Conservation (phyloP, 2,329 filamentous ascomycete genomes). For the Penicillium psychrosexuale region DNA sequence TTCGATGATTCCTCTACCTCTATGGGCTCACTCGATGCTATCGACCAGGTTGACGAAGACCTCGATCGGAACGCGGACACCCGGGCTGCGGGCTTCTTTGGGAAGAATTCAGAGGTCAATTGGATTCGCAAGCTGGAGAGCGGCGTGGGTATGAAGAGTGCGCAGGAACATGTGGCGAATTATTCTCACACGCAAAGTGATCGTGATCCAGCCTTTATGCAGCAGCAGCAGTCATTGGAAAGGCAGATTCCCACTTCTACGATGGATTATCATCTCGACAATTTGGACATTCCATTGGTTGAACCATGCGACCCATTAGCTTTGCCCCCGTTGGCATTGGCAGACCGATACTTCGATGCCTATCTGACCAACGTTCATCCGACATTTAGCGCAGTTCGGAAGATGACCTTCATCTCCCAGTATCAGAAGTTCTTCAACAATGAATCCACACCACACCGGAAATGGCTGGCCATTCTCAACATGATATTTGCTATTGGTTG, state of each 20-base stretch:
- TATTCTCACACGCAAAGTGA: background rate
- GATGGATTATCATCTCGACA: slow-evolving; percentile 42
- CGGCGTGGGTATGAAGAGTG: slow-evolving; percentile 24
- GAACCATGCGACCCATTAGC: slow-evolving; percentile 36
- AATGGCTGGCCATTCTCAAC: slow-evolving; percentile 46
- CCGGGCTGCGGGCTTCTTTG: slow-evolving; percentile 40
- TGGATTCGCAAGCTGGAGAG: slow-evolving; percentile 43
- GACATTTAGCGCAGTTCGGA: slow-evolving; percentile 41
- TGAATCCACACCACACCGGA: slow-evolving; percentile 29
- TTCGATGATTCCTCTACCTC: slow-evolving; percentile 25
- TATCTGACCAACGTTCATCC: slow-evolving; percentile 43
- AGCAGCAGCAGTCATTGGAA: background rate
- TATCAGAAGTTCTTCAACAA: slow-evolving; percentile 34
- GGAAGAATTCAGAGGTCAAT: slow-evolving; percentile 44
- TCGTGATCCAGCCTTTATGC: background rate
- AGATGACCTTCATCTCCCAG: slow-evolving; percentile 36
- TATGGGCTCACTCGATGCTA: slow-evolving; percentile 39
- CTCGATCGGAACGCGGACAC: slow-evolving; percentile 37
- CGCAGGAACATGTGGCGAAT: background rate
- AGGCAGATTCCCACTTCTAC: slow-evolving; percentile 22
- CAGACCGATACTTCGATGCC: slow-evolving; percentile 38
- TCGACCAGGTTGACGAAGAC: slow-evolving; percentile 44
- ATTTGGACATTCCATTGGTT: slow-evolving; percentile 35
- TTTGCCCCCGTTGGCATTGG: slow-evolving; percentile 36
- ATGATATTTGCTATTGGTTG: slow-evolving; percentile 47